phyloP scores from a whole-genome alignment of 345 rosid species.

The Lenwebbia sp. region DNA sequence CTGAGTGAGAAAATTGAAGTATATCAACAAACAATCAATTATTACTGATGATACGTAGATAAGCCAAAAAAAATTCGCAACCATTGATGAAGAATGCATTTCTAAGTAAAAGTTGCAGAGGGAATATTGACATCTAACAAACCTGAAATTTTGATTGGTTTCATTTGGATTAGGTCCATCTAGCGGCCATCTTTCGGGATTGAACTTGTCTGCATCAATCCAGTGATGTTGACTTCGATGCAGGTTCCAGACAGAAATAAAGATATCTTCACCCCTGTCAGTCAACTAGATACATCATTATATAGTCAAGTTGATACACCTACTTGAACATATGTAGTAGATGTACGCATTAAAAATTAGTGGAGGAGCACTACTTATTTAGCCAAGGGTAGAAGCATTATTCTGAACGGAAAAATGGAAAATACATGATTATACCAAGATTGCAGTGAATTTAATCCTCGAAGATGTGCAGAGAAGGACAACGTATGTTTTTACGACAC shows the following conservation, averaged over 20 bases:
- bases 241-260: slow-evolving; percentile 89
- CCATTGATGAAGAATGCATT: neutral
- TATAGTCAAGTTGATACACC: neutral
- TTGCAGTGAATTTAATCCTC: neutral
- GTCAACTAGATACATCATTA: neutral
- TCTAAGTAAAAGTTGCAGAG: neutral
- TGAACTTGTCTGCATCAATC: slow-evolving; percentile 70
- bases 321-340: neutral
- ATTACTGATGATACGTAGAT: neutral
- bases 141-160: slow-evolving; percentile 90
- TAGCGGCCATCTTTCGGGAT: slow-evolving; percentile 95
- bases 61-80: neutral
- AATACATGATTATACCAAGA: neutral
- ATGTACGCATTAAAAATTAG: neutral
- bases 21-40: neutral
- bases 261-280: slow-evolving; percentile 77
- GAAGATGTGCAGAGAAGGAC: neutral
- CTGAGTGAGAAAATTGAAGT: slow-evolving; percentile 19
- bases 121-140: neutral
- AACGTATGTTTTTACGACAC: neutral
- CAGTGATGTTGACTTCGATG: slow-evolving; percentile 82
- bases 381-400: neutral
- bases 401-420: neutral
- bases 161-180: slow-evolving; percentile 97
- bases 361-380: neutral